Evolutionary conservation across 1,284 basidiomycete species (phyloP).

Genomic region (Leucoagaricus sp.): DNA sequence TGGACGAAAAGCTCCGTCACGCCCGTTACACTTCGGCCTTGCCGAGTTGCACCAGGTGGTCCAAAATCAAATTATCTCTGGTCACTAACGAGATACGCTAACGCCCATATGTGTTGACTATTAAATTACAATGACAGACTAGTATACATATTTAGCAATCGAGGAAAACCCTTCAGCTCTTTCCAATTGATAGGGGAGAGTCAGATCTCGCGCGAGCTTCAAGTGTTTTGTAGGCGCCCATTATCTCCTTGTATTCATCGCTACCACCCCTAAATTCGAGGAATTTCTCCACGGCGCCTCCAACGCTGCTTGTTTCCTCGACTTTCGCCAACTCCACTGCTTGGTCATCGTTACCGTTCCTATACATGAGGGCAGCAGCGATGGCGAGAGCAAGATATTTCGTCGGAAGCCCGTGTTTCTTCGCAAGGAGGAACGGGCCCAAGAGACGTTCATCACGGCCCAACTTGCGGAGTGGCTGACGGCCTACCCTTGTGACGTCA

Average conservation of each 20-base stretch:
- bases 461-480: conserved; percentile 11
- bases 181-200: too few relatives aligned
- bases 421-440: conserved; percentile 12
- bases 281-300: conserved; percentile 2
- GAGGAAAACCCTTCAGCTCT: too few relatives aligned
- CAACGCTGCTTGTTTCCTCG: background rate
- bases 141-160: too few relatives aligned
- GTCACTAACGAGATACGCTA: too few relatives aligned
- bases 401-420: conserved; percentile 4
- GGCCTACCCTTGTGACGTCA: conserved; percentile 9
- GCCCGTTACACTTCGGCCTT: too few relatives aligned
- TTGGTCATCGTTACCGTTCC: conserved; percentile 12
- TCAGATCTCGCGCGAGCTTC: background rate
- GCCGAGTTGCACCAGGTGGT: too few relatives aligned
- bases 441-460: conserved; percentile 5
- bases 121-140: too few relatives aligned
- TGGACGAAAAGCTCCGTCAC: too few relatives aligned
- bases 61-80: too few relatives aligned
- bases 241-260: conserved; percentile 2
- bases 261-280: background rate
- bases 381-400: conserved; percentile 5
- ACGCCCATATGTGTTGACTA: too few relatives aligned
- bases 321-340: conserved; percentile 5
- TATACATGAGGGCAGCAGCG: conserved; percentile 13
- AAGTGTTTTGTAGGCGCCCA: conserved; percentile 7